Evolutionary conservation across 306 rosid genomes (phyloP), one percentile per base, ranked within the genome.

Genomic region (Citrullus amarus): DNA sequence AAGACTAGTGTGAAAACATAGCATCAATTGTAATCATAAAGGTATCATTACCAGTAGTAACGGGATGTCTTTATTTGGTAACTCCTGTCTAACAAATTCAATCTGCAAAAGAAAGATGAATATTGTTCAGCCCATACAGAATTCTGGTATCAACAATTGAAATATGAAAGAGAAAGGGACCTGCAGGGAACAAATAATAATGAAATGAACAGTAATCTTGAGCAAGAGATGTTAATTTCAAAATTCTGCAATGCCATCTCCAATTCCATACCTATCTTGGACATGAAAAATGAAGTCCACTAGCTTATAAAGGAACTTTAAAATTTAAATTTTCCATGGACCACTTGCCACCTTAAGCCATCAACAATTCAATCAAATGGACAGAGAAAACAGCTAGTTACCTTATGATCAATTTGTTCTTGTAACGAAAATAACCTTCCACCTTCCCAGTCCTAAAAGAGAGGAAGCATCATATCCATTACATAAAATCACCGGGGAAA

Each of bases 321-420:
- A 83, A 54, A 12, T 48, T 48, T 48, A 3, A 13, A 48, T 48
- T 59, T 43, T 44, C 18, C 36, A 60, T 18, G 41, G 25, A 72
- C 51, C 72, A 48, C 80, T 46, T 6, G 28, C 58, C 50, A 60
- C 66, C 15, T 55, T 57, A 51, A 16, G 34, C 53, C 68, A 22
- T 54, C 25, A 79, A 58, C 46, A 53, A 73, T 3, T 32, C 17
- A 72, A 53, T 60, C 80, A 69, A 62, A 87, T 13, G 51, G 14
- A 60, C 80, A 61, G 54, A 38, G 18, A 15, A 22, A 63, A 79
- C 85, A 75, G 56, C 54, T 51, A 34, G 69, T 79, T 80, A 92
- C 97, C 98, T 95, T 95, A 30, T 91, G 93, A 86, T 90, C 81
- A 8, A 88, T 92, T 83, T 95, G 99, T 68, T 91, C 97, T 80